A percentile compares a stretch with the other conserved stretches of the same genome.
phyloP scores from a whole-genome alignment of 768 basidiomycete species.

The Leccinum incarnatum region DNA sequence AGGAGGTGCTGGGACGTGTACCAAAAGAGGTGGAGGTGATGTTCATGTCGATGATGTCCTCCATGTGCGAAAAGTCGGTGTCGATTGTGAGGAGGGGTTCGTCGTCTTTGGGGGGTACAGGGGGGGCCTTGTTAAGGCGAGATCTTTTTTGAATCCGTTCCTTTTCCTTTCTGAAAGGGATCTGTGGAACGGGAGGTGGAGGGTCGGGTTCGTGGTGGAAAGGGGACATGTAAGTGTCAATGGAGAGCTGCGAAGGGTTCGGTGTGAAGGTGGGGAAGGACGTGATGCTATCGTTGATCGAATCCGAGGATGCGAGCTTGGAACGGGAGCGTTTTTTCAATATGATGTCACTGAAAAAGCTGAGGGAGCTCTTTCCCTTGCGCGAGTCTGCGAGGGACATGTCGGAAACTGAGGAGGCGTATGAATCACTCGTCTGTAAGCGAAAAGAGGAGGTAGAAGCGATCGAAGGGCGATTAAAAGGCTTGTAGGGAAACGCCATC shows the following conservation, averaged over 20 bases:
- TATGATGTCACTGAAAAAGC: conserved; percentile 38
- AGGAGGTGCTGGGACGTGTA: conserved; percentile 21
- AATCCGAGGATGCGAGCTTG: conserved; percentile 38
- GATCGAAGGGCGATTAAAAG: conserved; percentile 30
- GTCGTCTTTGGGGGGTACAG: conserved; percentile 8
- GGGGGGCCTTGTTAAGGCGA: neutral
- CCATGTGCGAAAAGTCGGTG: conserved; percentile 57
- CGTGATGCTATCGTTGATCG: conserved; percentile 24
- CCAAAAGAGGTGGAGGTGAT: conserved; percentile 5
- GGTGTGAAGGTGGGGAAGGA: conserved; percentile 40
- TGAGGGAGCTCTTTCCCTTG: conserved; percentile 49
- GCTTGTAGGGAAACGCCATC: conserved; percentile 29
- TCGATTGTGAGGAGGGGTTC: conserved; percentile 20
- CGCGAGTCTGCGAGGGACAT: conserved; percentile 37
- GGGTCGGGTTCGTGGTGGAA: neutral
- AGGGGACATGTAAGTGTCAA: conserved; percentile 19
- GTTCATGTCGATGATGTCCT: conserved; percentile 67
- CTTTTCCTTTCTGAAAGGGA: conserved; percentile 29
- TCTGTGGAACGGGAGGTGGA: conserved; percentile 6
- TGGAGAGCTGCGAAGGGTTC: conserved; percentile 30
- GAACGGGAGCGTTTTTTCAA: conserved; percentile 39
- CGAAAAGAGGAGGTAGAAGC: conserved; percentile 32
- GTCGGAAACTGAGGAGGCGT: conserved; percentile 32
- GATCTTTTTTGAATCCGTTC: conserved; percentile 20
- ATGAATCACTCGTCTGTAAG: conserved; percentile 29